phyloP scores from a whole-genome alignment of 176 grass and related monocot species.

The Aechmea fasciata region DNA sequence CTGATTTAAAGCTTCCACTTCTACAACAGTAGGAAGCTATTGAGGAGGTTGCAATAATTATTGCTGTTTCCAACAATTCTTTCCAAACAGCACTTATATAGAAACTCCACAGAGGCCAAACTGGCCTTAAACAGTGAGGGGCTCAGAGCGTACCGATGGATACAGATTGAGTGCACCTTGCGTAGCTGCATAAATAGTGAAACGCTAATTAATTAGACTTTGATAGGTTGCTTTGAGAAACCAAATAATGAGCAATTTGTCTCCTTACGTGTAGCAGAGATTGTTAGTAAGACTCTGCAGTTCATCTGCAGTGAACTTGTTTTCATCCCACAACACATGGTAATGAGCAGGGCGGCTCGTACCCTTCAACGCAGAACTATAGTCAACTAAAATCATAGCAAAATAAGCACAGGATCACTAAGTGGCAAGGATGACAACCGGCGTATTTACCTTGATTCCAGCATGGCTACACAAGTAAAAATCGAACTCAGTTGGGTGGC shows the following conservation, averaged over 20 bases:
- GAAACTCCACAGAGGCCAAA: neutral
- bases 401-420: neutral
- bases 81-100: neutral
- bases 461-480: constrained; percentile 96
- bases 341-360: constrained; percentile 94
- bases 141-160: constrained; percentile 51
- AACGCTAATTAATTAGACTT: constrained; percentile 4
- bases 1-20: too few relatives aligned
- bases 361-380: constrained; percentile 23
- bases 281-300: constrained; percentile 86
- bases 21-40: neutral
- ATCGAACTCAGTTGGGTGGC: constrained; percentile 86
- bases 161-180: constrained; percentile 79
- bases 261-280: constrained; percentile 80
- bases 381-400: neutral
- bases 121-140: neutral
- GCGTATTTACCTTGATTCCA: constrained; percentile 48
- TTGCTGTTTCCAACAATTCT: too few relatives aligned
- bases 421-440: neutral
- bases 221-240: neutral
- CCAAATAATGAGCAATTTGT: neutral
- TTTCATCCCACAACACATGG: constrained; percentile 74
- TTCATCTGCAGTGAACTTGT: constrained; percentile 75
- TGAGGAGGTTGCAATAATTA: too few relatives aligned
- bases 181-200: constrained; percentile 44